Conservation (phyloP, 768 basidiomycete genomes). For the Mrakia blollopis region DNA sequence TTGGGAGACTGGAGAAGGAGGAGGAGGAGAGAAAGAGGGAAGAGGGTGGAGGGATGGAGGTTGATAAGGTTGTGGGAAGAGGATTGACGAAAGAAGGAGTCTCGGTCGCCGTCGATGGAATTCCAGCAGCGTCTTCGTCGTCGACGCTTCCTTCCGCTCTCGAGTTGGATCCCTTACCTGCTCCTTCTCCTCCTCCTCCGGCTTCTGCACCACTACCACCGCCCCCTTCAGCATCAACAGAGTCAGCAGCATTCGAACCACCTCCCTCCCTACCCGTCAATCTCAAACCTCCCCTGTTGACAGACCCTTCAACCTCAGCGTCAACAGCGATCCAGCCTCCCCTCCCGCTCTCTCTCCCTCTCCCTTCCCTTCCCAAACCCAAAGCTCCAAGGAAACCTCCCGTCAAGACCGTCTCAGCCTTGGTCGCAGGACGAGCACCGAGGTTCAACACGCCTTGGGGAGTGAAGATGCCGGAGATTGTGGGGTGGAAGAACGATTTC, state of each 20-base stretch:
- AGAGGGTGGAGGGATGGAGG: not conserved
- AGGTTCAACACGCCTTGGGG: constrained; percentile 23
- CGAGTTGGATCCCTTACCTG: too few relatives aligned
- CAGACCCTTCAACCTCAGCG: not conserved
- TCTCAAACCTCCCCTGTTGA: not conserved
- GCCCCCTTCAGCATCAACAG: too few relatives aligned
- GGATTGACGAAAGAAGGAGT: too few relatives aligned
- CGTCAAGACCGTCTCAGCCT: not conserved
- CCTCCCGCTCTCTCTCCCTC: not conserved
- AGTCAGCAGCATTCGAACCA: not conserved
- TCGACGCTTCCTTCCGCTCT: not conserved
- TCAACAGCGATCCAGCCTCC: not conserved
- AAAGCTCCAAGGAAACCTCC: not conserved
- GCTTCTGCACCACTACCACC: too few relatives aligned
- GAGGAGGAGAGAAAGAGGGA: too few relatives aligned
- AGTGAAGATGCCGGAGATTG: not conserved
- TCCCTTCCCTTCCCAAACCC: not conserved
- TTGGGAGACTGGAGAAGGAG: not conserved
- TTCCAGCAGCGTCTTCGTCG: not conserved
- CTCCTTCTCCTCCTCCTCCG: not conserved
- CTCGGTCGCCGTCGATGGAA: not conserved
- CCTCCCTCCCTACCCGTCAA: not conserved
- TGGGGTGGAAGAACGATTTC: constrained; percentile 18
- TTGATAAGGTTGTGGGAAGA: not conserved
- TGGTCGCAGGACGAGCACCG: not conserved